Conservation (phyloP, 2,329 filamentous ascomycete species). For the Xylaria arbuscula region DNA sequence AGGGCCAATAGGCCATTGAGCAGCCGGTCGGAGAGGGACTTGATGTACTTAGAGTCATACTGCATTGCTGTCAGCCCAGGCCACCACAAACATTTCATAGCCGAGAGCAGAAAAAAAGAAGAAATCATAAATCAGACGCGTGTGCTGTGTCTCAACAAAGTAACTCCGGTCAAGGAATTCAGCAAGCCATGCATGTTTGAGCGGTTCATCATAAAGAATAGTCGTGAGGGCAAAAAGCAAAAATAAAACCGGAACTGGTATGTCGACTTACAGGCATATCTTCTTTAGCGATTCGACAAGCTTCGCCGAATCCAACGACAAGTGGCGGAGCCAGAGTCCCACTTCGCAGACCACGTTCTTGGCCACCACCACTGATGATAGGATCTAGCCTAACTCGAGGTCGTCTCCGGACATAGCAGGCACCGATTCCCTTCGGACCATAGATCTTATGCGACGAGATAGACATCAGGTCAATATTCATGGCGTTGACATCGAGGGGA, state of each 20-base stretch:
- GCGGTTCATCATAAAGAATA: constrained; percentile 77
- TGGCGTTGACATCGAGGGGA: constrained; percentile 92
- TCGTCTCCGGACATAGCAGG: constrained; percentile 92
- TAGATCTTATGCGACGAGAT: constrained; percentile 99
- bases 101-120: constrained; percentile 37
- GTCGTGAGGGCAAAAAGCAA: constrained; percentile 23
- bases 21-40: constrained; percentile 83
- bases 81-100: neutral
- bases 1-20: constrained; percentile 84
- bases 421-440: constrained; percentile 95
- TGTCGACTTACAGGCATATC: constrained; percentile 83
- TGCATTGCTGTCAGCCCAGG: constrained; percentile 53
- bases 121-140: constrained; percentile 66
- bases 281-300: constrained; percentile 88
- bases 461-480: constrained; percentile 99
- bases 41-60: constrained; percentile 93
- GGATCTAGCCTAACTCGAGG: constrained; percentile 95
- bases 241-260: constrained; percentile 35
- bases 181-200: constrained; percentile 92
- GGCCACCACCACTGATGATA: constrained; percentile 94
- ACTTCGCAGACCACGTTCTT: constrained; percentile 93
- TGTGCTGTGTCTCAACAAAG: constrained; percentile 73
- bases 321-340: constrained; percentile 91
- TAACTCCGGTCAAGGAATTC: constrained; percentile 73
- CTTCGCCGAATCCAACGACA: constrained; percentile 93